Base-by-base conservation (phyloP, 2,329 filamentous ascomycete species). In the Cladophialophora psammophila region DNA sequence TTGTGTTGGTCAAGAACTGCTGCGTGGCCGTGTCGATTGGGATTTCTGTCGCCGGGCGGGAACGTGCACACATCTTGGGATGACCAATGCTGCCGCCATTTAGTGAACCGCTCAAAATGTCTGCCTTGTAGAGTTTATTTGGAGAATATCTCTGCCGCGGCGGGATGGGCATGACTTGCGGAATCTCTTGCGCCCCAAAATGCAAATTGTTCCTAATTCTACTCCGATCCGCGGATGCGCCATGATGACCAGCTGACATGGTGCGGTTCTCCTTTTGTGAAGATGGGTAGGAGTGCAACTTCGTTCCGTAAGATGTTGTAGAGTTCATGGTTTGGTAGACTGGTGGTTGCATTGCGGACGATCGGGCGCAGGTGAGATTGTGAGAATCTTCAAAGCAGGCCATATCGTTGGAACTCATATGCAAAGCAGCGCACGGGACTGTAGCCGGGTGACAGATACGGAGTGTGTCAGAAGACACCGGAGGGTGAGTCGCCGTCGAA, bases 381-480 rank as follows among this genome's bases (percentile, higher is more conserved):
- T 63, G 56, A 59, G 48, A 45, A 56, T 61, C 34, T 58, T 31
- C 15, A 13, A 45, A 36, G 26, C 55, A 57, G 34, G 50, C 31
- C 8, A 35, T 32, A 45, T 52, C 20, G 10, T 38, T 56, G 26
- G 31, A 45, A 15, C 55, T 26, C 40, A 48, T 52, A 31, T 52
- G 42, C 15, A 36, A 45, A 13, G 32, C 54, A 40, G 60, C 38
- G 57, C 32, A 59, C 26, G 15, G 36, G 12, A 40, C 20, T 57
- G 35, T 54, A 60, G 38, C 15, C 3, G 40, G 9, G 68, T 70
- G 63, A 70, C 66, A 68, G 45, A n/a, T 15, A 45, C 32, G 26
- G 26, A 13, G 26, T 63, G 66, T 61, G 68, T 68, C 68, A 70
- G 60, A 70, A 54, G 60, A 35, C 45, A 59, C 36, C 13, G 57